Evolutionary conservation across 129 eudicot genomes (phyloP).

Genomic region (Artemisia argyi): DNA sequence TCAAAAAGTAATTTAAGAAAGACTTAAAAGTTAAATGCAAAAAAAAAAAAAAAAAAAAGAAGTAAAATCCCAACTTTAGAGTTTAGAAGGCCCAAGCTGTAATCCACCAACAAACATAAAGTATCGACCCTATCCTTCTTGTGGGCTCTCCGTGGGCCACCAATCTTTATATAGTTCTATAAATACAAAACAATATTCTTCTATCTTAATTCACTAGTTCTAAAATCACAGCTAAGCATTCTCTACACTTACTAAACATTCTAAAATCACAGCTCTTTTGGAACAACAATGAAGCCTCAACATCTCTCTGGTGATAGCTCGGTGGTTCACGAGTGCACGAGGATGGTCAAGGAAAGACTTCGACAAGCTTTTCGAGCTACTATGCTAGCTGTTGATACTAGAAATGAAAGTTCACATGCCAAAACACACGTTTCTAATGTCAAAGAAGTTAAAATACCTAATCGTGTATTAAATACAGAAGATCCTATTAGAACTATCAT

Average conservation of each 20-base stretch:
- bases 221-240: too few species aligned
- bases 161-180: slow-evolving; percentile 8
- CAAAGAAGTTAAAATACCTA: slow-evolving; percentile 39
- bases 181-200: slow-evolving; percentile 21
- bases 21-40: background rate
- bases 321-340: slow-evolving; percentile 54
- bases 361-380: slow-evolving; percentile 38
- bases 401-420: background rate
- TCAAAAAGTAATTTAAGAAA: background rate
- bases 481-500: too few species aligned
- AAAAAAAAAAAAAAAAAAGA: slow-evolving; percentile 12
- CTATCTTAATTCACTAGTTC: slow-evolving; percentile 20
- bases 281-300: slow-evolving; percentile 55
- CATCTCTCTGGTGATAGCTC: slow-evolving; percentile 46
- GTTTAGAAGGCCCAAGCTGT: slow-evolving; percentile 28
- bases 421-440: slow-evolving; percentile 19
- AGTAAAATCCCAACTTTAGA: slow-evolving; percentile 13
- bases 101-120: slow-evolving; percentile 31
- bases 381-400: slow-evolving; percentile 18
- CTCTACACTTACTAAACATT: background rate
- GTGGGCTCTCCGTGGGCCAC: slow-evolving; percentile 29
- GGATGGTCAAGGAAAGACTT: slow-evolving; percentile 45
- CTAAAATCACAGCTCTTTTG: slow-evolving; percentile 5
- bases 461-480: background rate
- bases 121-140: slow-evolving; percentile 29